Conservation (phyloP, 2,329 filamentous ascomycete species). For the Massarina eburnea region DNA sequence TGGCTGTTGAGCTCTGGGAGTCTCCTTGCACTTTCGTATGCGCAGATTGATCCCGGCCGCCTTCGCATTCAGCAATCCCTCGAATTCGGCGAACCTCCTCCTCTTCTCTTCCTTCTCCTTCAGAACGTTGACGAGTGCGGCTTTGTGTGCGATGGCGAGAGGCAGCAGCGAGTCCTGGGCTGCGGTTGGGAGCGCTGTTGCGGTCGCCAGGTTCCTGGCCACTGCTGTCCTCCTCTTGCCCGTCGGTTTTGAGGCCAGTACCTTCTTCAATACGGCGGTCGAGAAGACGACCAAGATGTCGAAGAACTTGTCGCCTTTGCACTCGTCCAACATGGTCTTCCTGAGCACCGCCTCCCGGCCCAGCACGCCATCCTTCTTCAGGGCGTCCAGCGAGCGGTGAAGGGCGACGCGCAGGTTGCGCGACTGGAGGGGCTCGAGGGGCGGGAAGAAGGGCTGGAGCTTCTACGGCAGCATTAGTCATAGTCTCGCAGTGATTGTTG, state of each 20-base stretch:
- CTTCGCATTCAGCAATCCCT: conserved; percentile 65
- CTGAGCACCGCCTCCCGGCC: conserved; percentile 78
- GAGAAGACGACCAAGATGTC: conserved; percentile 86
- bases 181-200: conserved; percentile 31
- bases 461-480: conserved; percentile 57
- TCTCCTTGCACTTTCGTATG: conserved; percentile 46
- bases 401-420: conserved; percentile 84
- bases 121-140: conserved; percentile 62
- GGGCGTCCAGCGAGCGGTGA: conserved; percentile 75
- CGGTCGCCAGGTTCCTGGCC: conserved; percentile 55
- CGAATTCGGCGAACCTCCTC: conserved; percentile 64
- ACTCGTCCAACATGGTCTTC: conserved; percentile 97
- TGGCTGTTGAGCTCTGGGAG: conserved; percentile 23
- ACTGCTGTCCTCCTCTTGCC: conserved; percentile 32
- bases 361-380: conserved; percentile 84
- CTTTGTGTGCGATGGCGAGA: conserved; percentile 73
- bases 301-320: conserved; percentile 85
- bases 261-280: conserved; percentile 74
- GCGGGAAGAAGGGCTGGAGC: conserved; percentile 86
- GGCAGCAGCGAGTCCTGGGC: conserved; percentile 55
- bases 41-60: conserved; percentile 59
- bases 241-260: conserved; percentile 56
- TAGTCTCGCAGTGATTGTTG: background rate
- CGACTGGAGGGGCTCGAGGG: conserved; percentile 85
- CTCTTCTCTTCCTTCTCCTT: conserved; percentile 62